Evolutionary conservation across 108 stramenopile genomes (phyloP).

Genomic region (Schizochytrium sp.): DNA sequence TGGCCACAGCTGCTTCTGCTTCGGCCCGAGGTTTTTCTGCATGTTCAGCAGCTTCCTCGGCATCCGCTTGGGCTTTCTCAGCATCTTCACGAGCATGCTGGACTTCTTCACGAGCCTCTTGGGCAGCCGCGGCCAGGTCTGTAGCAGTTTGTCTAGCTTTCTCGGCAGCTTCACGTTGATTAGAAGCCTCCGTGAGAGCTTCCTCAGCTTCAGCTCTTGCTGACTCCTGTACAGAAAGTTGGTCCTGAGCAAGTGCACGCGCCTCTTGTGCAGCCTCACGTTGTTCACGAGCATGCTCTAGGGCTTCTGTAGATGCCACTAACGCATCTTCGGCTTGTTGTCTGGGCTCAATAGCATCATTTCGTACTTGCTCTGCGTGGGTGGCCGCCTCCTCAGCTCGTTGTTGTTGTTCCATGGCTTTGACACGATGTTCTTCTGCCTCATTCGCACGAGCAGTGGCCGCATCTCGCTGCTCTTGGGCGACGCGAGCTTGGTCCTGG

Average conservation of each 20-base stretch:
- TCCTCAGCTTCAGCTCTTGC: not conserved
- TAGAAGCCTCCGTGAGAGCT: not conserved
- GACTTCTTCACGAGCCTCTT: conserved; percentile 9
- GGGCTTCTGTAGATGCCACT: conserved; percentile 3
- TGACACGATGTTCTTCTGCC: not conserved
- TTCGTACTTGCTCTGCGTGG: not conserved
- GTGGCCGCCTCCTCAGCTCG: not conserved
- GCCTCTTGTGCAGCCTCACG: not conserved
- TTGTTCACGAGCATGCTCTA: conserved; percentile 7
- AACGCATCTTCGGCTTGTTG: not conserved
- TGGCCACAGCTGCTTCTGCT: conserved; percentile 6
- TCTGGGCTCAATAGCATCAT: not conserved
- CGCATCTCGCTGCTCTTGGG: not conserved
- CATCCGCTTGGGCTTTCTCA: not conserved
- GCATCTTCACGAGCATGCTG: not conserved
- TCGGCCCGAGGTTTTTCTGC: conserved; percentile 6
- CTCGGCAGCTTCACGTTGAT: conserved; percentile 36
- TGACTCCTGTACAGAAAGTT: not conserved
- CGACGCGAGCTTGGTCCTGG: not conserved
- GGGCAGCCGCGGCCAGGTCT: not conserved
- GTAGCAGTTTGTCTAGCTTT: not conserved
- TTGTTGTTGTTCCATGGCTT: not conserved
- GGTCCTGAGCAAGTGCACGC: not conserved
- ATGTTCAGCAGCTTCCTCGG: not conserved
- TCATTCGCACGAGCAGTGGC: not conserved